These are phyloP conservation scores for Claviceps lovelessii DNA, from an alignment of 2,329 filamentous ascomycete genomes.

Conservation along the genomic window DNA sequence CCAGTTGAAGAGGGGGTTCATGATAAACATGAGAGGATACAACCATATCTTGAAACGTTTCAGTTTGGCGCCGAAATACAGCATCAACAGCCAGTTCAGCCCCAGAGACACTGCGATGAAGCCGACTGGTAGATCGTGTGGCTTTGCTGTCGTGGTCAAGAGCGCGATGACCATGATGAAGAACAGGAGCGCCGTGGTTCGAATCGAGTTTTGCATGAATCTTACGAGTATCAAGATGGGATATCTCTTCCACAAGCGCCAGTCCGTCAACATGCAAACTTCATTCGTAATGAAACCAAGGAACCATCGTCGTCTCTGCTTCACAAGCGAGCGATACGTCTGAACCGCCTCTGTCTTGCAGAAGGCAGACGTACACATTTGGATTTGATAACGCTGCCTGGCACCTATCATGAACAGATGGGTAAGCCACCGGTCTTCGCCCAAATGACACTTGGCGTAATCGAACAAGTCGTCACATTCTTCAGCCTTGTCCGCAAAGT, in stretches of 20 bases:
- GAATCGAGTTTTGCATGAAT: slow-evolving; percentile 92
- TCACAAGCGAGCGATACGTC: slow-evolving; percentile 69
- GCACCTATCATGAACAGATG: slow-evolving; percentile 98
- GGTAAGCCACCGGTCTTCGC: slow-evolving; percentile 92
- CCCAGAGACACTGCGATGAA: slow-evolving; percentile 89
- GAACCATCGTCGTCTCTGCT: slow-evolving; percentile 94
- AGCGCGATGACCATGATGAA: slow-evolving; percentile 86
- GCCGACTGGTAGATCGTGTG: slow-evolving; percentile 70
- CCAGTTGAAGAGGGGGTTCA: slow-evolving; percentile 98
- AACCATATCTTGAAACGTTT: slow-evolving; percentile 86
- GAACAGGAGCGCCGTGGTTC: slow-evolving; percentile 85
- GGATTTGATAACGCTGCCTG: slow-evolving; percentile 84
- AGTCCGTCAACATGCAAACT: slow-evolving; percentile 93
- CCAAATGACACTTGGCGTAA: slow-evolving; percentile 87
- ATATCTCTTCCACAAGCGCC: slow-evolving; percentile 81
- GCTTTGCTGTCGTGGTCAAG: slow-evolving; percentile 65
- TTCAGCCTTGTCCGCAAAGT: slow-evolving; percentile 93
- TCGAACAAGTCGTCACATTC: slow-evolving; percentile 94
- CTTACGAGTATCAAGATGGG: slow-evolving; percentile 73
- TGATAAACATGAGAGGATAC: slow-evolving; percentile 86
- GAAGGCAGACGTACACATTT: slow-evolving; percentile 94
- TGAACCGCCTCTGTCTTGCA: slow-evolving; percentile 97
- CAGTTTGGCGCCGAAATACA: slow-evolving; percentile 83
- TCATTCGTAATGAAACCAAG: slow-evolving; percentile 96
- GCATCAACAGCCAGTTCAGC: slow-evolving; percentile 87